Evolutionary conservation across 352 stramenopile species (phyloP).

Genomic region (Phytophthora constricta): DNA sequence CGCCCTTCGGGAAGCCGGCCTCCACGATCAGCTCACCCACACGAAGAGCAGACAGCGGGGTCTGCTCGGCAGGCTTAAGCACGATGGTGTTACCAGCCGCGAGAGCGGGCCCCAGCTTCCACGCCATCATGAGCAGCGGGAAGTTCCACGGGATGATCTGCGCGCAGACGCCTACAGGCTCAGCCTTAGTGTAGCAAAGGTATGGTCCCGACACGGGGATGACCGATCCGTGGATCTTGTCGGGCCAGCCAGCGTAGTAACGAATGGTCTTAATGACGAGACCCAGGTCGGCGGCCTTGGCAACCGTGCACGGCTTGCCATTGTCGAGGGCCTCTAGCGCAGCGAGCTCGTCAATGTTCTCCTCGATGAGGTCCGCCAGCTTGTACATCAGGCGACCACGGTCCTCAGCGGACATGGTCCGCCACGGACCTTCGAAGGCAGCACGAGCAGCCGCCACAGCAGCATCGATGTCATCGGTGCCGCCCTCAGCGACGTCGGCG

Average conservation of each 20-base stretch:
- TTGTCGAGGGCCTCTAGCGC: conserved; percentile 94
- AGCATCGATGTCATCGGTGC: conserved; percentile 65
- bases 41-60: conserved; percentile 92
- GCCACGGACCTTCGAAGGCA: conserved; percentile 68
- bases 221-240: conserved; percentile 77
- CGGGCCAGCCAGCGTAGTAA: conserved; percentile 92
- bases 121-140: conserved; percentile 95
- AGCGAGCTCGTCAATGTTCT: conserved; percentile 61
- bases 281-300: conserved; percentile 82
- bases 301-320: conserved; percentile 92
- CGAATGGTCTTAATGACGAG: conserved; percentile 84
- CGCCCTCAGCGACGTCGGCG: conserved; percentile 62
- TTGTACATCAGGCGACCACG: conserved; percentile 45
- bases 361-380: conserved; percentile 49
- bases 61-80: conserved; percentile 95
- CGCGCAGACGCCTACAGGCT: conserved; percentile 92
- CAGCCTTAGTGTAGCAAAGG: conserved; percentile 57
- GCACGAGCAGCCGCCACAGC: conserved; percentile 47
- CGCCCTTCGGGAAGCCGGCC: conserved; percentile 78
- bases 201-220: conserved; percentile 57
- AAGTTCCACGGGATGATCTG: conserved; percentile 98
- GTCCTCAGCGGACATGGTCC: conserved; percentile 40
- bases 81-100: conserved; percentile 92
- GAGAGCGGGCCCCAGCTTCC: conserved; percentile 92
- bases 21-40: conserved; percentile 83